These are phyloP conservation scores for Saccharomycopsis guyanensis DNA, from an alignment of 805 yeast genomes.

Conservation along the genomic window DNA sequence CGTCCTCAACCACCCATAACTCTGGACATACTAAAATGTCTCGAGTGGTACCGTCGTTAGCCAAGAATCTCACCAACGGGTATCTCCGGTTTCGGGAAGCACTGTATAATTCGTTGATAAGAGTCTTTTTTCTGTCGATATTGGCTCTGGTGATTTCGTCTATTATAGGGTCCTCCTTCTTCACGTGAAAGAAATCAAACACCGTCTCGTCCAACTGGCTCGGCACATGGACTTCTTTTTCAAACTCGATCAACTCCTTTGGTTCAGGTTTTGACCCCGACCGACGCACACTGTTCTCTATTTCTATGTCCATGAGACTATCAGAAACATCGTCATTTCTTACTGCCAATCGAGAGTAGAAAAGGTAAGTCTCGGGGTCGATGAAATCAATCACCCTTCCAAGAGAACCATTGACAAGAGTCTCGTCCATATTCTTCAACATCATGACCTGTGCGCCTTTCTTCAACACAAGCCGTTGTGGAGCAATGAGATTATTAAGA, in stretches of 20 bases:
- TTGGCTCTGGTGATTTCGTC: slow-evolving; percentile 25
- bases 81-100: slow-evolving; percentile 41
- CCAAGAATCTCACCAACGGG: slow-evolving; percentile 73
- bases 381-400: slow-evolving; percentile 61
- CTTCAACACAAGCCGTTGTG: slow-evolving; percentile 47
- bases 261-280: not conserved
- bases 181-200: slow-evolving; percentile 38
- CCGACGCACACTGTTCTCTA: not conserved
- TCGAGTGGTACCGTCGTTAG: slow-evolving; percentile 57
- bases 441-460: slow-evolving; percentile 79
- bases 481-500: slow-evolving; percentile 55
- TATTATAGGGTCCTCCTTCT: slow-evolving; percentile 23
- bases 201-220: slow-evolving; percentile 35
- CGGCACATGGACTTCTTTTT: not conserved
- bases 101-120: slow-evolving; percentile 36
- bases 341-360: slow-evolving; percentile 26
- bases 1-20: slow-evolving; percentile 73
- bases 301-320: not conserved
- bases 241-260: not conserved
- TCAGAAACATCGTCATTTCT: not conserved
- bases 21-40: slow-evolving; percentile 70
- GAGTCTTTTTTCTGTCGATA: slow-evolving; percentile 39
- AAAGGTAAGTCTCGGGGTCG: slow-evolving; percentile 42
- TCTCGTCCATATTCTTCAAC: slow-evolving; percentile 65
- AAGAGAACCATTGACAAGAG: slow-evolving; percentile 69